Conservation (phyloP, 352 stramenopile genomes). For the Pythium sp. region DNA sequence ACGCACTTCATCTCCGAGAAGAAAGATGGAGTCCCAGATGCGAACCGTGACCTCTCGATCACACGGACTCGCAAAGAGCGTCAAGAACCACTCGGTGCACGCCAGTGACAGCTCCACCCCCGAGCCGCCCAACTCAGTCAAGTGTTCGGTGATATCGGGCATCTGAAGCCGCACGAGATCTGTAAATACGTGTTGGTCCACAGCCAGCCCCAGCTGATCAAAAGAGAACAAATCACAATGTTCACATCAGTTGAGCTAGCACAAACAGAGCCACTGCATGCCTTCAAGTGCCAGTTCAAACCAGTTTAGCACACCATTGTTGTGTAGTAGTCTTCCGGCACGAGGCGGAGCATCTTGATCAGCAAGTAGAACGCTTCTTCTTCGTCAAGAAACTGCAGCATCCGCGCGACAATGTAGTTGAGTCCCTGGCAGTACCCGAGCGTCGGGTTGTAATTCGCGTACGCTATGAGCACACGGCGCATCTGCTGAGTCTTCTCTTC, state of each 20-base stretch:
- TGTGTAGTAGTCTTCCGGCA: slow-evolving; percentile 87
- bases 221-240: neutral
- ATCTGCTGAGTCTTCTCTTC: slow-evolving; percentile 71
- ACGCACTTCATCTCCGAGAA: slow-evolving; percentile 75
- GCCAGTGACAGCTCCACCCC: slow-evolving; percentile 84
- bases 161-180: slow-evolving; percentile 79
- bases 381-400: slow-evolving; percentile 66
- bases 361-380: slow-evolving; percentile 85
- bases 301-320: slow-evolving; percentile 59
- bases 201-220: slow-evolving; percentile 66
- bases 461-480: slow-evolving; percentile 80
- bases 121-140: slow-evolving; percentile 70
- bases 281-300: neutral
- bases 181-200: slow-evolving; percentile 88
- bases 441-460: slow-evolving; percentile 76
- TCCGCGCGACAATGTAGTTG: slow-evolving; percentile 83
- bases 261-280: neutral
- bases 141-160: slow-evolving; percentile 60
- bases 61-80: slow-evolving; percentile 83
- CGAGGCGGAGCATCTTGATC: slow-evolving; percentile 67
- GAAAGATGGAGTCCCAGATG: slow-evolving; percentile 85
- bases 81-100: slow-evolving; percentile 88
- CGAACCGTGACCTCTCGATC: slow-evolving; percentile 63
- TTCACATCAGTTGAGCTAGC: neutral
- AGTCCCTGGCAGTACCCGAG: slow-evolving; percentile 87